Evolutionary conservation across 2,329 filamentous ascomycete genomes (phyloP).

Genomic region (Chaetothyriales sp.): DNA sequence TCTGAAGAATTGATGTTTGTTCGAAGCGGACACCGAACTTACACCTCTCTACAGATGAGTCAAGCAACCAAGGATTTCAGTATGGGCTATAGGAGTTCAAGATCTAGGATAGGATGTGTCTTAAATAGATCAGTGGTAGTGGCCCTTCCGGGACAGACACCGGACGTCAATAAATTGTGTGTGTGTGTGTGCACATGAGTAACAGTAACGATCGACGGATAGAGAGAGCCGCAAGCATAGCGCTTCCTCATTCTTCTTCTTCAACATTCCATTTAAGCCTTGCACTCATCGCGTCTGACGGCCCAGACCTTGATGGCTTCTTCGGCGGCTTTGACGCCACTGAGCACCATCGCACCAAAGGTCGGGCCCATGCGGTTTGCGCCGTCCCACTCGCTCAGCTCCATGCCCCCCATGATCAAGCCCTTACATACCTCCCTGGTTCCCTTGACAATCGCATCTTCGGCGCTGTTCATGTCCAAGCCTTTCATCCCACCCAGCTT

Average conservation of each 20-base stretch:
- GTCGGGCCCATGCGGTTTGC: constrained; percentile 85
- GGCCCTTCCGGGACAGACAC: no score
- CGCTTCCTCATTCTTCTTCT: neutral
- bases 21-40: no score
- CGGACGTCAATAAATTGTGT: no score
- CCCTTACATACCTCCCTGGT: constrained; percentile 80
- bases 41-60: no score
- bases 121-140: no score
- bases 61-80: no score
- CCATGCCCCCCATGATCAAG: constrained; percentile 89
- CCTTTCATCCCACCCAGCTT: constrained; percentile 85
- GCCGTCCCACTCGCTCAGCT: constrained; percentile 78
- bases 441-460: constrained; percentile 86
- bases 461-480: constrained; percentile 79
- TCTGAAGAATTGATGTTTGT: no score
- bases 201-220: neutral
- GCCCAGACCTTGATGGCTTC: constrained; percentile 69
- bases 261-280: constrained; percentile 30
- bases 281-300: constrained; percentile 61
- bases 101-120: no score
- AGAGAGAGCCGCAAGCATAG: neutral
- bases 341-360: constrained; percentile 79
- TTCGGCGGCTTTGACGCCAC: constrained; percentile 81
- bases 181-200: neutral
- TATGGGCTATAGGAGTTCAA: no score